These are phyloP conservation scores for Phytopythium montanum DNA, from an alignment of 352 stramenopile species.

Conservation along the genomic window DNA sequence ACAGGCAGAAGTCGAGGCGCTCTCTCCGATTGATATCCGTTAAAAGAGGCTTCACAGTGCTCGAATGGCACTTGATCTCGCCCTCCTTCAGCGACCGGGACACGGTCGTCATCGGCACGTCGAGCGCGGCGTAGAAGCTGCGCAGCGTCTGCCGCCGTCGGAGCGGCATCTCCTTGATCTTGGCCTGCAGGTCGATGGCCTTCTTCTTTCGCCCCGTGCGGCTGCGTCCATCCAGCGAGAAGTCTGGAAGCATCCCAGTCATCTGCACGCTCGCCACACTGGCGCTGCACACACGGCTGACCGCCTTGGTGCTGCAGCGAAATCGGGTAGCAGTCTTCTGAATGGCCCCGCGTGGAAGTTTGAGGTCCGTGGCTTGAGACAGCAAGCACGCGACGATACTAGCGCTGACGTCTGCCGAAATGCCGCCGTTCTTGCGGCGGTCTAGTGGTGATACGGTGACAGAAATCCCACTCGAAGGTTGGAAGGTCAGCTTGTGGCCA, in stretches of 20 bases:
- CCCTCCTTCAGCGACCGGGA: neutral
- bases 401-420: neutral
- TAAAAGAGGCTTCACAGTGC: slow-evolving; percentile 5
- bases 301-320: neutral
- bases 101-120: neutral
- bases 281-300: neutral
- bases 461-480: neutral
- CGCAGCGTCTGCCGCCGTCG: neutral
- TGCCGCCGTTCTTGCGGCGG: neutral
- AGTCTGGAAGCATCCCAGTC: neutral
- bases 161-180: neutral
- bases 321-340: neutral
- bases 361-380: neutral
- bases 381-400: neutral
- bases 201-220: neutral
- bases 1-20: slow-evolving; percentile 3
- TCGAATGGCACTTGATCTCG: neutral
- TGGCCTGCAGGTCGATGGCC: neutral
- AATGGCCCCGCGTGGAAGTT: neutral
- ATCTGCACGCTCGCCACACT: neutral
- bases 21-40: slow-evolving; percentile 4
- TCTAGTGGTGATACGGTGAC: neutral
- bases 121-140: neutral
- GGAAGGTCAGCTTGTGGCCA: neutral
- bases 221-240: neutral